phyloP scores from a whole-genome alignment of 2,329 filamentous ascomycete species.

The Aureobasidium zeae region DNA sequence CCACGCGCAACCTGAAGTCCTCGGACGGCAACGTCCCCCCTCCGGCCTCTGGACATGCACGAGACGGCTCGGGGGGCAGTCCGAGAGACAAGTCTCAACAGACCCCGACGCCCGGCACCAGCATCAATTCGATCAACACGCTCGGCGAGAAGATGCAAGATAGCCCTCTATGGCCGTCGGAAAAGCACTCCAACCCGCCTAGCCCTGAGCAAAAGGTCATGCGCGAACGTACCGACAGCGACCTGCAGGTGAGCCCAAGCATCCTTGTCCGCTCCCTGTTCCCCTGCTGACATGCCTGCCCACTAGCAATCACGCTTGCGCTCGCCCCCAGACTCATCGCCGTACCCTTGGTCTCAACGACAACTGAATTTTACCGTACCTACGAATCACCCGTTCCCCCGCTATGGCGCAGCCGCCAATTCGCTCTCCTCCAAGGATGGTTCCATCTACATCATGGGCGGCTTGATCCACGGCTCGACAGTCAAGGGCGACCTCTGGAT shows the following conservation, averaged over 20 bases:
- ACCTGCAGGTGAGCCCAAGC: conserved; percentile 41
- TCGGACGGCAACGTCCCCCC: conserved; percentile 41
- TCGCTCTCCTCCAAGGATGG: conserved; percentile 88
- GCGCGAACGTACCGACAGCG: conserved; percentile 48
- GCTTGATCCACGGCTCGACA: conserved; percentile 85
- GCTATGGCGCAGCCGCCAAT: conserved; percentile 96
- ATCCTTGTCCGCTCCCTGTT: background rate
- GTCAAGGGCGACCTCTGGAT: conserved; percentile 98
- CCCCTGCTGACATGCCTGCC: conserved; percentile 27
- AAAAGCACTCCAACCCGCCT: conserved; percentile 28
- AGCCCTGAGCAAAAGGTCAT: conserved; percentile 57
- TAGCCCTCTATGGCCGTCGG: conserved; percentile 9
- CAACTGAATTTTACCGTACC: conserved; percentile 75
- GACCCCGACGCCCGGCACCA: conserved; percentile 66
- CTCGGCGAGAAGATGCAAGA: conserved; percentile 31
- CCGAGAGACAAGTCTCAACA: conserved; percentile 28
- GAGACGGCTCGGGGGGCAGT: conserved; percentile 21
- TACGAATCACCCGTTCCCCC: conserved; percentile 79
- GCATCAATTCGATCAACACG: conserved; percentile 59
- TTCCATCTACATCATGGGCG: conserved; percentile 95
- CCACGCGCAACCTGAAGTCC: conserved; percentile 47
- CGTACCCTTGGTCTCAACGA: conserved; percentile 94
- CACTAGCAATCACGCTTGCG: conserved; percentile 6
- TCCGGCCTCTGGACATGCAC: conserved; percentile 19
- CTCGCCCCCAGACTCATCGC: conserved; percentile 57